These are phyloP conservation scores for Parasitella parasitica DNA, from an alignment of 371 early-diverging fungal species.

Conservation along the genomic window DNA sequence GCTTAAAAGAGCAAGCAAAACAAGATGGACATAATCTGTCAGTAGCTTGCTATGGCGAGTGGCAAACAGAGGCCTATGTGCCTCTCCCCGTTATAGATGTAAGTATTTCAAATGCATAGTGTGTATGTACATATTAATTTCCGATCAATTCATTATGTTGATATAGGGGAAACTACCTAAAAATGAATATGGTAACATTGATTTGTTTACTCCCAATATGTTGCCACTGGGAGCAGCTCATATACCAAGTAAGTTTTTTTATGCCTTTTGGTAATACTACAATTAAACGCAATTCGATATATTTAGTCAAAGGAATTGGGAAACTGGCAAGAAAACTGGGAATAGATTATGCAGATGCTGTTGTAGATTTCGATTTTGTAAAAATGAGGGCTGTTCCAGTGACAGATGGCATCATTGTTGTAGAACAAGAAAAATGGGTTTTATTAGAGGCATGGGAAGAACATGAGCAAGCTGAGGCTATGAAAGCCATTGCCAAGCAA, in stretches of 20 bases:
- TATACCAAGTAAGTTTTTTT: conserved; percentile 53
- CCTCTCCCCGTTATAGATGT: conserved; percentile 71
- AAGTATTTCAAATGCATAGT: neutral
- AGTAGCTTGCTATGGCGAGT: conserved; percentile 73
- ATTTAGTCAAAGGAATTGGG: conserved; percentile 51
- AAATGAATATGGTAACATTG: conserved; percentile 80
- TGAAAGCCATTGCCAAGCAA: conserved; percentile 50
- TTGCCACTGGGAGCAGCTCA: conserved; percentile 82
- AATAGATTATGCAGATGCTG: conserved; percentile 80
- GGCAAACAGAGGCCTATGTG: conserved; percentile 78
- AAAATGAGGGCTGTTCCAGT: conserved; percentile 67
- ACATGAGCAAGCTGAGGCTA: conserved; percentile 36
- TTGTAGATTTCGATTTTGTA: conserved; percentile 82
- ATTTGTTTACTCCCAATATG: conserved; percentile 83
- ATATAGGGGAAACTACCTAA: conserved; percentile 74
- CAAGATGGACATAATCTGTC: conserved; percentile 35
- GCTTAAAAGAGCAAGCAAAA: conserved; percentile 47
- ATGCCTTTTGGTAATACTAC: neutral
- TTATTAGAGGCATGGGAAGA: conserved; percentile 64
- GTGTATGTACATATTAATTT: neutral
- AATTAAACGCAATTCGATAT: neutral
- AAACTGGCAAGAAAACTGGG: conserved; percentile 70
- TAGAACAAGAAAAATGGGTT: conserved; percentile 56
- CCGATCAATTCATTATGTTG: neutral
- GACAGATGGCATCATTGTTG: conserved; percentile 73